Percentiles rank a stretch among this genome's conserved stretches.
Evolutionary conservation across 371 early-diverging fungal species (phyloP).

Genomic region (Dichotomocladium elegans): DNA sequence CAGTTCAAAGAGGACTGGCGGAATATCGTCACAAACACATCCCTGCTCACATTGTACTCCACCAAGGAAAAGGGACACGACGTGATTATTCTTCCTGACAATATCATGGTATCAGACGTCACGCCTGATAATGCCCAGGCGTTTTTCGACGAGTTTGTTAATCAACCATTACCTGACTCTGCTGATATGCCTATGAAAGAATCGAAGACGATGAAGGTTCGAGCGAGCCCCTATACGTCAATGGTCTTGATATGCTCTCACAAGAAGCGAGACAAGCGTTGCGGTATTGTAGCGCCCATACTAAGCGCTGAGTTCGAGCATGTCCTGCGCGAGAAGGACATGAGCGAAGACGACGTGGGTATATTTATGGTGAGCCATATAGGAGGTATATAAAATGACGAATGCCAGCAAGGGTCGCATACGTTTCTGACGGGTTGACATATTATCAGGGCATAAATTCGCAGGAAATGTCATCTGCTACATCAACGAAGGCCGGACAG

Average conservation of each 20-base stretch:
- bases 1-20: constrained; percentile 18
- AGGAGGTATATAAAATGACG: constrained; percentile 51
- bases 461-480: constrained; percentile 75
- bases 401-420: background rate
- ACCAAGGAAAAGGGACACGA: constrained; percentile 25
- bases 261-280: constrained; percentile 75
- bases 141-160: constrained; percentile 45
- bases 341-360: constrained; percentile 43
- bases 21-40: constrained; percentile 52
- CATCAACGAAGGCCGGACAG: constrained; percentile 47
- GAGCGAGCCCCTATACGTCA: constrained; percentile 43
- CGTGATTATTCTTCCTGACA: constrained; percentile 51
- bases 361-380: constrained; percentile 67
- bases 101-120: constrained; percentile 54
- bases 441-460: constrained; percentile 67
- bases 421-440: no score
- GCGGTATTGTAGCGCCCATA: constrained; percentile 74
- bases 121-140: constrained; percentile 41
- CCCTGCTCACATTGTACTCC: constrained; percentile 25
- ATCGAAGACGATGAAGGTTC: constrained; percentile 15
- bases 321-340: constrained; percentile 53
- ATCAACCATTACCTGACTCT: constrained; percentile 28
- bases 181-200: background rate
- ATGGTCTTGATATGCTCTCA: constrained; percentile 78
- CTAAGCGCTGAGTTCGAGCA: constrained; percentile 65